Evolutionary conservation across 2,329 filamentous ascomycete species (phyloP), one percentile per base, ranked within the genome.

Genomic region (Colletotrichum tamarilloi): DNA sequence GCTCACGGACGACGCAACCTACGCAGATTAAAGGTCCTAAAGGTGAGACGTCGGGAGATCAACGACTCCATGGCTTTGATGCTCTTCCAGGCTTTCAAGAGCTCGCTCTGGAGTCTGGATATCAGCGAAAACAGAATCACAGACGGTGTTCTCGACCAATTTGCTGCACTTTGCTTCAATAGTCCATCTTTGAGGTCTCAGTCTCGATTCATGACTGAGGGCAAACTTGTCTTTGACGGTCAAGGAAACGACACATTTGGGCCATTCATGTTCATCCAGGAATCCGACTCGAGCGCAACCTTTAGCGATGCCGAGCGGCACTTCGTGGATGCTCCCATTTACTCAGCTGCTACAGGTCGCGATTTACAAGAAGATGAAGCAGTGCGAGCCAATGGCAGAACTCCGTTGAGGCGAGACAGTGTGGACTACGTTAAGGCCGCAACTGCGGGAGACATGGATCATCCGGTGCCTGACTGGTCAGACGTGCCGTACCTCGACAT

Each of bases 21-120:
- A 46, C 84, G 85, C 2, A 80, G 82, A 58, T 81, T 92, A 9
- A 85, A 87, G 3, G 81, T 91, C 4, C 78, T 92, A 30, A 91
- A 90, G 76, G 79, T 86, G 0, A 81, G 83, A 59, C 81, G 84
- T 2, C 83, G 87, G 26, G 84, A 87, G 71, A 76, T 91, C 26
- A 84, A 86, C 26, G 84, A 88, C 69, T 67, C 68, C 1, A 79
- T 81, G 2, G 79, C 83, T 2, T 68, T 80, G 0, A 55, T 78
- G 3, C 74, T 85, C 53, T 76, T 88, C 77, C 75, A 77, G 71
- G 74, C 78, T 5, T 84, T 84, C 60, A 69, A 75, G 5, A 72
- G 72, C 12, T 85, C 82, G 32, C 78, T 92, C 12, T 92, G 90
- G 89, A 90, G 89, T 75, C 77, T 92, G 5, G 89, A 92, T 74